These are phyloP conservation scores for Ramalina peruviana DNA, from an alignment of 495 filamentous ascomycete genomes.

Conservation along the genomic window DNA sequence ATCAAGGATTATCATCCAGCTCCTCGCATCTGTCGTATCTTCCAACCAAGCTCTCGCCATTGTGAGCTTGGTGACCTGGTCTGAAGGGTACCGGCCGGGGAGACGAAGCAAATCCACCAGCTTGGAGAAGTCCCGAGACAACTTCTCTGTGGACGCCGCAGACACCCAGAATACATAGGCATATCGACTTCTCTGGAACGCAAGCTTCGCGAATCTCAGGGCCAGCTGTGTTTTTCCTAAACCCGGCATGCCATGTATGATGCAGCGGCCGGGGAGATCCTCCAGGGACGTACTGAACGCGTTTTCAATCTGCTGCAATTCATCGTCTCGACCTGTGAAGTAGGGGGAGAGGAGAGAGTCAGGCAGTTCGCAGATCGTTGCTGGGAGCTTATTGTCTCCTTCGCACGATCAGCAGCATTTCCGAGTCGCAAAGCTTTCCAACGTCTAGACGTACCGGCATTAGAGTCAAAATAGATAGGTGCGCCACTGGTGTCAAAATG, in stretches of 20 bases:
- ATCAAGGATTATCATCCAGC: constrained; percentile 3
- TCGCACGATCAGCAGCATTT: not conserved
- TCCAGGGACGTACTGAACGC: constrained; percentile 1
- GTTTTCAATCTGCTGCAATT: constrained; percentile 5
- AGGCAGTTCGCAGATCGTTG: constrained; percentile 3
- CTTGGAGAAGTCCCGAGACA: constrained; percentile 3
- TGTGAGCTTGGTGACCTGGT: constrained; percentile 2
- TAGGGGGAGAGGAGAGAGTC: constrained; percentile 6
- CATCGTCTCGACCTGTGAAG: constrained; percentile 6
- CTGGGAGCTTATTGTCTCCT: constrained; percentile 6
- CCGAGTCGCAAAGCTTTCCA: not conserved
- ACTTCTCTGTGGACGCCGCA: constrained; percentile 4
- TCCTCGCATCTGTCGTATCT: not conserved
- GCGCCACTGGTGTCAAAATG: constrained; percentile 4
- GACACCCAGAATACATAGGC: constrained; percentile 6
- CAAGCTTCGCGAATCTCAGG: constrained; percentile 4
- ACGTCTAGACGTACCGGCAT: constrained; percentile 1
- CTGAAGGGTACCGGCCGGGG: not conserved
- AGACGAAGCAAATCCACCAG: constrained; percentile 7
- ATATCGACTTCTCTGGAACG: constrained; percentile 2
- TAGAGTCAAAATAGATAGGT: constrained; percentile 1
- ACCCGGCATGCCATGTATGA: constrained; percentile 6
- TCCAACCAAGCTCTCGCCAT: constrained; percentile 3
- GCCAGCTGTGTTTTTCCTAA: constrained; percentile 11
- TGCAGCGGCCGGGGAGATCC: not conserved